Conservation (phyloP, 139 green algal genomes). For the Chlamydomonas sp. region DNA sequence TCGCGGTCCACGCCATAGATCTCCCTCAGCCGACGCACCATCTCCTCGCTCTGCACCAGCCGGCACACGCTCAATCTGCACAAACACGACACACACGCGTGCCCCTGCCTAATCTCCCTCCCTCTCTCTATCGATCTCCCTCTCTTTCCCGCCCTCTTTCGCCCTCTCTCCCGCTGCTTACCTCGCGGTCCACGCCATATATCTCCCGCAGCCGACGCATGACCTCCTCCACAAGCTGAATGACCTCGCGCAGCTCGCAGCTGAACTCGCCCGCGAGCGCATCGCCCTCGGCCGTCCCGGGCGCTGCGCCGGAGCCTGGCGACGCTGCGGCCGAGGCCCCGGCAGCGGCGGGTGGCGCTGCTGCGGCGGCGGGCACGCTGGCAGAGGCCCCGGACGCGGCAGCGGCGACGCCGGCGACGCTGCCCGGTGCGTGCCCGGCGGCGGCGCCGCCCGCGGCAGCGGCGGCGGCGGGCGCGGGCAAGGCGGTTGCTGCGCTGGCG, state of each 20-base stretch:
- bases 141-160: no score
- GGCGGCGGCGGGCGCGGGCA: no score
- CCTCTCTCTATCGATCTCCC: no score
- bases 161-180: no score
- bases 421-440: no score
- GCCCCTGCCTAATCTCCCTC: slow-evolving; percentile 33
- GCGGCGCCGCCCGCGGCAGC: no score
- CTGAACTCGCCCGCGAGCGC: slow-evolving; percentile 7
- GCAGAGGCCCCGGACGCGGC: no score
- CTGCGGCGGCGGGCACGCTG: slow-evolving; percentile 5
- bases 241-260: slow-evolving; percentile 13
- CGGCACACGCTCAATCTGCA: slow-evolving; percentile 24
- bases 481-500: no score
- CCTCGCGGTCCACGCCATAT: slow-evolving; percentile 24
- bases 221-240: slow-evolving; percentile 40
- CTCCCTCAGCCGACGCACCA: slow-evolving; percentile 41
- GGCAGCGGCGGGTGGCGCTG: slow-evolving; percentile 9
- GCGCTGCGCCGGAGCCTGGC: slow-evolving; percentile 4
- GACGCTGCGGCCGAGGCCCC: background rate
- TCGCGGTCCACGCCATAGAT: slow-evolving; percentile 32
- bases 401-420: no score
- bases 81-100: no score
- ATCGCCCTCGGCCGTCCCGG: background rate
- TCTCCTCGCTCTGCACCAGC: no score
- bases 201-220: slow-evolving; percentile 44